Conservation (phyloP, 2,329 filamentous ascomycete genomes). For the Pseudogymnoascus sp. region DNA sequence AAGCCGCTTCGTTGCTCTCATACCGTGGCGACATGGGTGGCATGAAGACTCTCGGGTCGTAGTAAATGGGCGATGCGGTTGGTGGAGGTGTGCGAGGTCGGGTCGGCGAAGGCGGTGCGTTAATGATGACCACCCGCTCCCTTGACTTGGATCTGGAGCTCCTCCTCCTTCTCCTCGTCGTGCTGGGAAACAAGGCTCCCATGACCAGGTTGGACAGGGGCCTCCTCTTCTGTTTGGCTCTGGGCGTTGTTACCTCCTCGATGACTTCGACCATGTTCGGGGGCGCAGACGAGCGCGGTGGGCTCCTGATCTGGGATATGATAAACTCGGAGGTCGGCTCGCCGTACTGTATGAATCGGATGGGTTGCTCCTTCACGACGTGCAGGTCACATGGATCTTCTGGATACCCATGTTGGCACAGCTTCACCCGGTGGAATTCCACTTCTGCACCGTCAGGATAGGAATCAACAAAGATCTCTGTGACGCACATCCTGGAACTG, state of each 20-base stretch:
- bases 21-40: conserved; percentile 18
- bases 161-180: not conserved
- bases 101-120: conserved; percentile 17
- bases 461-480: conserved; percentile 40
- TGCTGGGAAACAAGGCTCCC: not conserved
- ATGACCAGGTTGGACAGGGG: not conserved
- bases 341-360: conserved; percentile 31
- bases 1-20: conserved; percentile 13
- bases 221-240: not conserved
- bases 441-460: conserved; percentile 39
- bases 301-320: conserved; percentile 34
- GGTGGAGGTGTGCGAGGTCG: conserved; percentile 21
- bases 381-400: conserved; percentile 38
- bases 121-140: not conserved
- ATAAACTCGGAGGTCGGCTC: conserved; percentile 29
- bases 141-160: not conserved
- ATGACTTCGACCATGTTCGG: conserved; percentile 3
- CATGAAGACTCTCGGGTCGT: conserved; percentile 3
- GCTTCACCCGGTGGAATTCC: conserved; percentile 32
- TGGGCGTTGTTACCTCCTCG: not conserved
- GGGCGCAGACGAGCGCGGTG: conserved; percentile 21
- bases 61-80: conserved; percentile 14
- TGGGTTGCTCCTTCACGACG: conserved; percentile 36
- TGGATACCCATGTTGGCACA: conserved; percentile 33
- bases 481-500: conserved; percentile 43